These are phyloP conservation scores for Exsudoporus floridanus DNA, from an alignment of 1,284 basidiomycete genomes.

Conservation along the genomic window DNA sequence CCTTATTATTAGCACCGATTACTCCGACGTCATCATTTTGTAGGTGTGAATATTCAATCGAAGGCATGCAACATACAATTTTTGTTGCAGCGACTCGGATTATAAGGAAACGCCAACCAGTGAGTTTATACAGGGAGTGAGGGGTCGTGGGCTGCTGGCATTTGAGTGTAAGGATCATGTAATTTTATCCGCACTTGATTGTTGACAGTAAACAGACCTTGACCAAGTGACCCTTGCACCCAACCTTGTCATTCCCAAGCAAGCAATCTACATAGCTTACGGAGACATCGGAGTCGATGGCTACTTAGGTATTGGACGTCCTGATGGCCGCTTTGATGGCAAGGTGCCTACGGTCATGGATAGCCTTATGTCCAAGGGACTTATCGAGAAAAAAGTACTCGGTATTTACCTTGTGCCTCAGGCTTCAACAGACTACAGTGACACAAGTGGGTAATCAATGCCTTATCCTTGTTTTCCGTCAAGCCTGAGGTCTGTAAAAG, in stretches of 20 bases:
- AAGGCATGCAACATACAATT: not conserved
- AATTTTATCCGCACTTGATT: not conserved
- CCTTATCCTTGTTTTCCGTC: not conserved
- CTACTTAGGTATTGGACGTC: constrained; percentile 28
- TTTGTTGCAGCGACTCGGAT: constrained; percentile 13
- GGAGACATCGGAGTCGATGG: constrained; percentile 19
- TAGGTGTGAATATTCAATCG: constrained; percentile 7
- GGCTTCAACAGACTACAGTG: constrained; percentile 12
- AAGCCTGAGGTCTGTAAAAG: constrained; percentile 17
- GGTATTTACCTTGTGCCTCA: constrained; percentile 25
- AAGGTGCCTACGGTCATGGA: constrained; percentile 32
- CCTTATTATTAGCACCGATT: constrained; percentile 31
- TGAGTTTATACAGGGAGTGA: constrained; percentile 21
- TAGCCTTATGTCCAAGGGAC: constrained; percentile 19
- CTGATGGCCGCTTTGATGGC: too few relatives aligned
- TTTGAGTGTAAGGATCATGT: constrained; percentile 18
- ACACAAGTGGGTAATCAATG: constrained; percentile 18
- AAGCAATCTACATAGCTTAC: constrained; percentile 27
- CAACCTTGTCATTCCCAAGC: constrained; percentile 21
- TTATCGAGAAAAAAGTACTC: constrained; percentile 1
- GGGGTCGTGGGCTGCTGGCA: too few relatives aligned
- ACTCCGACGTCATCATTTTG: constrained; percentile 34
- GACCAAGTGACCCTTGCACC: constrained; percentile 24
- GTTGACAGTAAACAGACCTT: constrained; percentile 14
- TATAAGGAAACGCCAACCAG: constrained; percentile 18